Evolutionary conservation across 2,329 filamentous ascomycete genomes (phyloP), one percentile per base, ranked within the genome.

Genomic region (Beauveria sp.): DNA sequence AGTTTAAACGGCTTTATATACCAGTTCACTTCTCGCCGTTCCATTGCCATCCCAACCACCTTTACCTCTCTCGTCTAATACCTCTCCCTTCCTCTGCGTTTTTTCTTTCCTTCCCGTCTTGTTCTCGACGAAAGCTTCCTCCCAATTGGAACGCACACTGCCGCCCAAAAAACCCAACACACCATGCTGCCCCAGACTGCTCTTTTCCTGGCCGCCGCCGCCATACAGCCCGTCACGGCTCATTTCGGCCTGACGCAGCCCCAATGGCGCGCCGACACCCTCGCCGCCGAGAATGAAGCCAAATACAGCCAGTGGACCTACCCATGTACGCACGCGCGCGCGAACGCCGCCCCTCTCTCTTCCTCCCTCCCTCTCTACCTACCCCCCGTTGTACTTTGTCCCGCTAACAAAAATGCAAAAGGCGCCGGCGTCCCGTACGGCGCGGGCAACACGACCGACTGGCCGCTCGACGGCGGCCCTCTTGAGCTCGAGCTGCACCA

Each of bases 201-300:
- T 40, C 58, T 75, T 40, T 57, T 75, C 66, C 64, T 70, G 58
- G 63, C 79, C 65, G 70, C 71, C 40, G 68, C 70, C 65, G 70
- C 71, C 40, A 68, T 70, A 22, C 72, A 73, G 47, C 67, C 76
- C 34, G 76, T 72, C 42, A 68, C 74, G 24, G 81, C 79, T 46
- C 81, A 83, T 70, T 83, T 81, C 68, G 71, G 70, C 46, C 67
- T 83, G 61, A 66, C 69, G 14, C 81, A 79, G 67, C 81, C 81
- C 4, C 54, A 68, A 2, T 81, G 79, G 80, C 76, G 81, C 63
- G 75, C 72, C 62, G 75, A 82, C 68, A 80, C 78, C 0, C 74
- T 83, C 46, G 65, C 68, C 24, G 66, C 70, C 22, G 71, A 69
- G 62, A 70, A 70, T 34, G 73, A 73, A 61, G 68, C 68, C 16